These are phyloP conservation scores for Cladosporium sp. DNA, from an alignment of 2,329 filamentous ascomycete species.

Conservation along the genomic window DNA sequence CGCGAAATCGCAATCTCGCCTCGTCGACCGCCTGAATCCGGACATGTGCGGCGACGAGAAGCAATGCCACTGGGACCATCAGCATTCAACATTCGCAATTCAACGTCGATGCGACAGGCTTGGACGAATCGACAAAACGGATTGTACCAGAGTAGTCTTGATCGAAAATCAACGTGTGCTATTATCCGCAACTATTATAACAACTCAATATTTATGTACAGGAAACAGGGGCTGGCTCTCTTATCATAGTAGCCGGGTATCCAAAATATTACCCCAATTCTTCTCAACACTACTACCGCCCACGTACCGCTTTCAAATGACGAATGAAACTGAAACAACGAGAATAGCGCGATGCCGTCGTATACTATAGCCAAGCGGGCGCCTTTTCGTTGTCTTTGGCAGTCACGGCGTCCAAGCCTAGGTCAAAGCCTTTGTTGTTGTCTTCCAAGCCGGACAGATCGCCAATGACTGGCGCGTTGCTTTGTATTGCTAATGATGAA, in stretches of 20 bases:
- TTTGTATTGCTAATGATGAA: background rate
- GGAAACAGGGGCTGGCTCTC: background rate
- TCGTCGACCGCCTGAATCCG: too few species aligned
- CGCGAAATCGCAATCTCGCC: too few species aligned
- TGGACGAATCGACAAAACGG: too few species aligned
- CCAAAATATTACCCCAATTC: background rate
- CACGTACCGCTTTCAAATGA: too few species aligned
- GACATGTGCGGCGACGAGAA: too few species aligned
- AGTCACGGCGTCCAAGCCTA: background rate
- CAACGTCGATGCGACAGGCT: too few species aligned
- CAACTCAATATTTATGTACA: background rate
- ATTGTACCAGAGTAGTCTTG: too few species aligned
- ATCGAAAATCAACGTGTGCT: too few species aligned
- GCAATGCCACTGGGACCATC: too few species aligned
- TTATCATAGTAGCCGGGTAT: background rate
- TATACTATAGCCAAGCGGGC: constrained; percentile 2
- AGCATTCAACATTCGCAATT: too few species aligned
- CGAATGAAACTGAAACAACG: too few species aligned
- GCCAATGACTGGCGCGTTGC: constrained; percentile 1
- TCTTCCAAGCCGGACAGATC: background rate
- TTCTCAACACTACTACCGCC: background rate
- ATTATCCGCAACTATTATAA: too few species aligned
- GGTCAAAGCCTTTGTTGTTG: background rate
- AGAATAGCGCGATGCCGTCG: background rate
- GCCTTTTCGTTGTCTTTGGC: background rate